Conservation (phyloP, 345 rosid species). For the Melastoma malabathricum region DNA sequence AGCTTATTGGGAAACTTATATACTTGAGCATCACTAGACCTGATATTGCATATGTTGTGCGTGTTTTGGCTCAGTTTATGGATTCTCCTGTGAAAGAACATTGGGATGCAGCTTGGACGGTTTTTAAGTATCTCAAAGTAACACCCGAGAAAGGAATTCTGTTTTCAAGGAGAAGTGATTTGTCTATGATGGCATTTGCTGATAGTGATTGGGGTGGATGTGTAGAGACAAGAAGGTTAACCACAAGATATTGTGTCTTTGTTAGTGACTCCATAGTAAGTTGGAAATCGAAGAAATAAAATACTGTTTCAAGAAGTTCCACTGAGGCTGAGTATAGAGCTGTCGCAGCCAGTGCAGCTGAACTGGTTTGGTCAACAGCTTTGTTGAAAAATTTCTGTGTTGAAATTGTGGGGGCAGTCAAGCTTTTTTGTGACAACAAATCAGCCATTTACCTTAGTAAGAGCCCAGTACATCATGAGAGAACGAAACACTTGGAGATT, state of each 20-base stretch:
- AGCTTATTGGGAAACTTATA: background rate
- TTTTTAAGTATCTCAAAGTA: background rate
- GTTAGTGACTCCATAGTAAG: background rate
- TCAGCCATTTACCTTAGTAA: background rate
- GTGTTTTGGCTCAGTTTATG: background rate
- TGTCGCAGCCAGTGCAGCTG: background rate
- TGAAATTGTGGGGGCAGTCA: background rate
- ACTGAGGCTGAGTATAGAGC: too few relatives aligned
- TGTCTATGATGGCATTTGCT: background rate
- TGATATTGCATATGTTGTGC: background rate
- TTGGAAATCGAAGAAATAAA: too few relatives aligned
- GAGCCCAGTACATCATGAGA: background rate
- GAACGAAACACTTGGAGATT: constrained; percentile 4
- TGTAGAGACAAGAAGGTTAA: background rate
- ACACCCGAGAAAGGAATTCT: background rate
- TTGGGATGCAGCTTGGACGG: background rate
- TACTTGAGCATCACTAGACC: too few relatives aligned
- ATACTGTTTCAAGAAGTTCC: too few relatives aligned
- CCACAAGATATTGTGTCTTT: background rate
- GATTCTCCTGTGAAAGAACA: background rate
- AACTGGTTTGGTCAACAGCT: background rate
- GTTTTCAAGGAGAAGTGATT: background rate
- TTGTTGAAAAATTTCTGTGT: background rate
- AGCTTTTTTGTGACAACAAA: background rate
- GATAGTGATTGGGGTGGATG: background rate